Conservation (phyloP, 2,329 filamentous ascomycete species). For the Curvularia eragrostidis region DNA sequence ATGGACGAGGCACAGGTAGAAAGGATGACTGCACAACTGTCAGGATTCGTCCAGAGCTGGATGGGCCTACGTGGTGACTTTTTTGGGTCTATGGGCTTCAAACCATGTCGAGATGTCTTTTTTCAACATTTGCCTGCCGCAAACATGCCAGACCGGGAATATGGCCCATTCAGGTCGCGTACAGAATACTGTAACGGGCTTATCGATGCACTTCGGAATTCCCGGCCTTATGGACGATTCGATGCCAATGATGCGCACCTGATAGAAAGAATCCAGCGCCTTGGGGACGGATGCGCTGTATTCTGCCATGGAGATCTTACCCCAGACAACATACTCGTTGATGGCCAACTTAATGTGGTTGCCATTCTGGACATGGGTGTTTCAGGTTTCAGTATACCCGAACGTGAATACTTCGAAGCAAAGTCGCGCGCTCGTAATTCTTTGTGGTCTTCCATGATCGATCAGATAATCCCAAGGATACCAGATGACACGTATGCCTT, state of each 20-base stretch:
- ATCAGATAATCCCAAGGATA: constrained; percentile 11
- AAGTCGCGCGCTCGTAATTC: constrained; percentile 16
- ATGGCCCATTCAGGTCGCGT: constrained; percentile 20
- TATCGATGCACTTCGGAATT: constrained; percentile 19
- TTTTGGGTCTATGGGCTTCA: constrained; percentile 21
- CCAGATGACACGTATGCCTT: constrained; percentile 9
- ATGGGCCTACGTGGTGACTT: constrained; percentile 6
- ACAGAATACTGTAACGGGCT: constrained; percentile 23
- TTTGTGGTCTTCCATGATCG: constrained; percentile 18
- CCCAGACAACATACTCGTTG: constrained; percentile 20
- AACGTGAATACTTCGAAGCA: constrained; percentile 29
- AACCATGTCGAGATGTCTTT: constrained; percentile 22
- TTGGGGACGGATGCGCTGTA: constrained; percentile 12
- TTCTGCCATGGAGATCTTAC: constrained; percentile 24
- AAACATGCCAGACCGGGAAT: constrained; percentile 9
- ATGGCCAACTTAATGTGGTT: constrained; percentile 19
- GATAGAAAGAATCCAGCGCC: constrained; percentile 11
- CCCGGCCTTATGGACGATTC: constrained; percentile 17
- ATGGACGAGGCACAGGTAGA: constrained; percentile 13
- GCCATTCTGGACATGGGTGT: constrained; percentile 26
- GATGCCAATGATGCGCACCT: constrained; percentile 12
- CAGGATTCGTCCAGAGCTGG: constrained; percentile 14
- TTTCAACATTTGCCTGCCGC: constrained; percentile 18
- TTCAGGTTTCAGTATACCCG: constrained; percentile 27
- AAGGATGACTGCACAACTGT: constrained; percentile 15